Evolutionary conservation across 305 asterid genomes (phyloP).

Genomic region (Solanum hybrid): DNA sequence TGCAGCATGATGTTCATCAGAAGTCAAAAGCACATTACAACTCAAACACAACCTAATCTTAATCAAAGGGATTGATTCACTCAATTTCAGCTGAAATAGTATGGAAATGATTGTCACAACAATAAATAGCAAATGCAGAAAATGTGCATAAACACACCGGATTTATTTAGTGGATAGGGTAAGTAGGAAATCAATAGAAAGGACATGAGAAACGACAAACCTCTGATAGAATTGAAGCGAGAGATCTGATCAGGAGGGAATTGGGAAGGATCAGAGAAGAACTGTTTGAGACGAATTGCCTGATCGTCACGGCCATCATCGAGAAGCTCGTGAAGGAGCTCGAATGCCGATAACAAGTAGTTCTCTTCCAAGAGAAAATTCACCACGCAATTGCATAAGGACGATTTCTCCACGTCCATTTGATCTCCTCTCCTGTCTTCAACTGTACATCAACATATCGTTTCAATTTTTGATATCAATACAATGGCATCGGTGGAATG

Average conservation of each 20-base stretch:
- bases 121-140: neutral
- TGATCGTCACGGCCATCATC: conserved; percentile 96
- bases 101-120: neutral
- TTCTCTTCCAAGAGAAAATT: conserved; percentile 93
- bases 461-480: neutral
- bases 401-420: conserved; percentile 99
- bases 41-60: neutral
- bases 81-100: neutral
- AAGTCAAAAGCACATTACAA: neutral
- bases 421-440: neutral
- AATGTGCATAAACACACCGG: conserved; percentile 3
- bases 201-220: conserved; percentile 21
- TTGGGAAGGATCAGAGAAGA: conserved; percentile 76
- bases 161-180: neutral
- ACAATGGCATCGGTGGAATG: neutral
- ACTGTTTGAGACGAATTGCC: conserved; percentile 88
- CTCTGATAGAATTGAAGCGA: conserved; percentile 81
- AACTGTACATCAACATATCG: neutral
- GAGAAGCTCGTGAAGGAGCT: conserved; percentile 97
- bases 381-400: conserved; percentile 96
- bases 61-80: neutral
- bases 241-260: conserved; percentile 97
- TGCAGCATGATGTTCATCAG: neutral
- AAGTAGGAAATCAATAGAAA: neutral
- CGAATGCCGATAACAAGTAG: conserved; percentile 89